Conservation (phyloP, 2,329 filamentous ascomycete species). For the Zymoseptoria passerinii region DNA sequence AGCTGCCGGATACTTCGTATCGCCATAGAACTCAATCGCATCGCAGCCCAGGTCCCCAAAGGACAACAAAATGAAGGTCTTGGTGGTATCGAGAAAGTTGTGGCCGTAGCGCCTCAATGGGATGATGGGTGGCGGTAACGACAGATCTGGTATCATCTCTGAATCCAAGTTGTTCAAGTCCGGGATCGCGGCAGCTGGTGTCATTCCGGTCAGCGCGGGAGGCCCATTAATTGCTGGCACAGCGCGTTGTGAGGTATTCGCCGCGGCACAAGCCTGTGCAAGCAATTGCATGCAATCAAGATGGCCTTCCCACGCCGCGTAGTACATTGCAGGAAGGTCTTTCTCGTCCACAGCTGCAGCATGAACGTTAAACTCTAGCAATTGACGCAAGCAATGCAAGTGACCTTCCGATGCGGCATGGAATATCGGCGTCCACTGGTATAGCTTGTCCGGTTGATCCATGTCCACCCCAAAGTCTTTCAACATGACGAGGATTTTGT, state of each 20-base stretch:
- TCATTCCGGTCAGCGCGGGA: conserved; percentile 41
- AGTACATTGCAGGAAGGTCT: conserved; percentile 88
- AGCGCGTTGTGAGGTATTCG: conserved; percentile 15
- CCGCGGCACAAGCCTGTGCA: conserved; percentile 42
- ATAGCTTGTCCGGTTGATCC: conserved; percentile 88
- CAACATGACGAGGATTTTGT: conserved; percentile 69
- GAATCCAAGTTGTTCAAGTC: conserved; percentile 43
- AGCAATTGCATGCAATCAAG: conserved; percentile 88
- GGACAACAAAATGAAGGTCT: conserved; percentile 87
- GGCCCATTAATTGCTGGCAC: conserved; percentile 5
- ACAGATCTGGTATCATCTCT: conserved; percentile 85
- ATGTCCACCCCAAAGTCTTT: conserved; percentile 82
- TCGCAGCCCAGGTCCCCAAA: conserved; percentile 69
- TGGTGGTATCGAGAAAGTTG: conserved; percentile 88
- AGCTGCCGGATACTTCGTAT: conserved; percentile 91
- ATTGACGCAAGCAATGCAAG: conserved; percentile 72
- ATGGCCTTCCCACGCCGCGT: conserved; percentile 96
- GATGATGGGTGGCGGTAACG: conserved; percentile 91
- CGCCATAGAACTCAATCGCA: conserved; percentile 90
- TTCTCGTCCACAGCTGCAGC: conserved; percentile 83
- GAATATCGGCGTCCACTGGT: conserved; percentile 94
- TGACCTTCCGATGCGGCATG: conserved; percentile 96
- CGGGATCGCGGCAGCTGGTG: conserved; percentile 14
- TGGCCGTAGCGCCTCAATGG: conserved; percentile 90
- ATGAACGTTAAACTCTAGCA: conserved; percentile 72